phyloP scores from a whole-genome alignment of 495 filamentous ascomycete species.

The Aspergillus olivimuriae region DNA sequence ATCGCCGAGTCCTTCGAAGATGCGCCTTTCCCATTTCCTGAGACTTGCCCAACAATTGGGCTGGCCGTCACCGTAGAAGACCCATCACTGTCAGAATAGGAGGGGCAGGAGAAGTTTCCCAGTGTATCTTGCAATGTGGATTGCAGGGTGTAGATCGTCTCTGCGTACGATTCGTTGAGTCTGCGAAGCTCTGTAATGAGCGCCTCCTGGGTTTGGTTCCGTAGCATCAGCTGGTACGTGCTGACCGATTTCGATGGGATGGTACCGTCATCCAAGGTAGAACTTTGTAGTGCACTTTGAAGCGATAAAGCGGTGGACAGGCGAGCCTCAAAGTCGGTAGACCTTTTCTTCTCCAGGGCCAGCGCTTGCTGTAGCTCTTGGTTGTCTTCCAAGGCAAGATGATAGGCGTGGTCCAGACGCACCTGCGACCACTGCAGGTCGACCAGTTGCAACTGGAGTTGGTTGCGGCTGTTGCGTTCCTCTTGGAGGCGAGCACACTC shows the following conservation, averaged over 20 bases:
- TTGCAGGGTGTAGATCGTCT: neutral
- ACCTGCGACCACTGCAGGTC: conserved; percentile 1
- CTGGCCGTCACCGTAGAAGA: neutral
- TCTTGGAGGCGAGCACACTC: neutral
- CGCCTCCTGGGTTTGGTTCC: neutral
- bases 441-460: conserved; percentile 1
- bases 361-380: neutral
- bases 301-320: neutral
- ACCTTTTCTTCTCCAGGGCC: neutral
- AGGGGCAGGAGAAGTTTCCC: neutral
- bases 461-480: neutral
- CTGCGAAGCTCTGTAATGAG: neutral
- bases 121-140: neutral
- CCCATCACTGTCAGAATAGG: neutral
- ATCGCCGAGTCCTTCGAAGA: too few relatives aligned
- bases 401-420: neutral
- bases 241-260: neutral
- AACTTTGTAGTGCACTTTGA: neutral
- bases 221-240: neutral
- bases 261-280: neutral
- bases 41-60: neutral
- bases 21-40: too few relatives aligned
- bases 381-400: neutral
- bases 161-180: neutral
- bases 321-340: neutral